Evolutionary conservation across 352 stramenopile species (phyloP), one percentile per base, ranked within the genome.

Genomic region (Blastocystis sp.): DNA sequence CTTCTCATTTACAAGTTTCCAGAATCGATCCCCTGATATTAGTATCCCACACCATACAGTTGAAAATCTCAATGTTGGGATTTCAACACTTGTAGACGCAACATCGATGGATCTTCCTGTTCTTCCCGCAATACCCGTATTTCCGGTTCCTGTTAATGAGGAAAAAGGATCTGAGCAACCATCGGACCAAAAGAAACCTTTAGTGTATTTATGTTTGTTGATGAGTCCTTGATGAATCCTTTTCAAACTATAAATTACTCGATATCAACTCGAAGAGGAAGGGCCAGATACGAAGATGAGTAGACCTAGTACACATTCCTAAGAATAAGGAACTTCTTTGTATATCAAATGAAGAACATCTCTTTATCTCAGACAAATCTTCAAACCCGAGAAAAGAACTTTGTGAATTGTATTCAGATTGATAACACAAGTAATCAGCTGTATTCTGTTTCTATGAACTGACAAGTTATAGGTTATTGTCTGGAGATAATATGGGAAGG

Each of bases 401-500:
- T 51, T 66, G 33, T 84, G 17, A 84, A 44, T 44, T 84, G 73
- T 84, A 42, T 84, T 42, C 53, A 30, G 0, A 60, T 84, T 17
- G 73, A 84, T 48, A n/a, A 53, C 19, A 68, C 48, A 4, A 42
- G 24, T 24, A 84, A 84, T 68, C 44, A 84, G 27, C 68, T 68
- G 73, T 84, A 84, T 11, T 70, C 13, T 11, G 11, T 11, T 66
- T 24, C 33, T 13, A 24, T 66, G 53, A 66, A 5, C 40, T 56
- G 33, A 42, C 42, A 66, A 66, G 13, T 35, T 0, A n/a, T 66
- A 84, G 73, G n/a, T 30, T 84, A 19, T 9, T 84, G 27, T 84
- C 73, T 22, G 73, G 73, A 27, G 73, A 84, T 66, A 68, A 68
- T 44, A 84, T 68, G 51, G 73, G 73, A 27, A 66, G 22, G 30